Evolutionary conservation across 164 flowering plant species (phyloP).

Genomic region (Nelumbo lutea): DNA sequence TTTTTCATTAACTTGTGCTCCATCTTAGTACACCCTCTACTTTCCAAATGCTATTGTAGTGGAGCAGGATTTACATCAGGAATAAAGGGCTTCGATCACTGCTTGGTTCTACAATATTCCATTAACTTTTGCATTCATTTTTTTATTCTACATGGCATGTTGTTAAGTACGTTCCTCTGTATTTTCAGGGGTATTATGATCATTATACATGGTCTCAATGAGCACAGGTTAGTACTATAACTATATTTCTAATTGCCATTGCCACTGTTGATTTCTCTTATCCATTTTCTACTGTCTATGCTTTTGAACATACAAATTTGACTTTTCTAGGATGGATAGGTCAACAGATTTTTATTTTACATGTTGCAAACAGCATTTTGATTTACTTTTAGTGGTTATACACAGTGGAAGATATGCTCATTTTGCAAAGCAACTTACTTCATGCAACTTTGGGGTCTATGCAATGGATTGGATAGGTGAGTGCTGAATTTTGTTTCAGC

Average conservation of each 20-base stretch:
- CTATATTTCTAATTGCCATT: not conserved
- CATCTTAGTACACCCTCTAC: too few relatives aligned
- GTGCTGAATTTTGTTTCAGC: not conserved
- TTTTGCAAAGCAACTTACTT: slow-evolving; percentile 77
- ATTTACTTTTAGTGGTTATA: slow-evolving; percentile 11
- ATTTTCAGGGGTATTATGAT: slow-evolving; percentile 78
- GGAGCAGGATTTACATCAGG: slow-evolving; percentile 7
- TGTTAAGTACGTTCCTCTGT: slow-evolving; percentile 7
- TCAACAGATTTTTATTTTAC: too few relatives aligned
- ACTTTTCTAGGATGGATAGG: not conserved
- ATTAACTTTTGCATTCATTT: slow-evolving; percentile 3
- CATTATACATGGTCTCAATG: slow-evolving; percentile 94
- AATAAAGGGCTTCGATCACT: slow-evolving; percentile 2
- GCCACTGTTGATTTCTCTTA: not conserved
- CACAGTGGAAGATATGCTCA: slow-evolving; percentile 91
- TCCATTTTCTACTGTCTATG: not conserved
- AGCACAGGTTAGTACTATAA: slow-evolving; percentile 67
- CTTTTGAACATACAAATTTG: not conserved
- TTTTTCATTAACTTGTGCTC: too few relatives aligned
- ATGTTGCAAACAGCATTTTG: too few relatives aligned
- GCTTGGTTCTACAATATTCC: slow-evolving; percentile 9
- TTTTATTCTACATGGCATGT: not conserved
- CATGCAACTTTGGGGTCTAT: slow-evolving; percentile 80
- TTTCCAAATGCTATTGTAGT: slow-evolving; percentile 7
- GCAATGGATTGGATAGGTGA: slow-evolving; percentile 99